These are phyloP conservation scores for Aspergillus tamarii DNA, from an alignment of 2,329 filamentous ascomycete species.

Conservation along the genomic window DNA sequence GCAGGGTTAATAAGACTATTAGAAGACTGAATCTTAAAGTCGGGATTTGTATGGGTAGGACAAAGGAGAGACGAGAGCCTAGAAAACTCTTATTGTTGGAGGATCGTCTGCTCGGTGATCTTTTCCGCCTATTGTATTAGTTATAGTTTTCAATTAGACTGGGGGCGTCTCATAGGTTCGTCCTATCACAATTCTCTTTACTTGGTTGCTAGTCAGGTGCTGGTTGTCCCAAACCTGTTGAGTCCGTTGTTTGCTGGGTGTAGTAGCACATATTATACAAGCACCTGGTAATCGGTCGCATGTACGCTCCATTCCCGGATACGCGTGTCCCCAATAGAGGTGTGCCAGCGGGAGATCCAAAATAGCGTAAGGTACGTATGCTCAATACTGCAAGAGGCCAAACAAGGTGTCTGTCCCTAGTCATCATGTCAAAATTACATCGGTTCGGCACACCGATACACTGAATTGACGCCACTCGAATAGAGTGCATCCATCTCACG, in stretches of 20 bases:
- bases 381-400: not conserved
- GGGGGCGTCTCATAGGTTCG: not conserved
- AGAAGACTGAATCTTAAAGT: not conserved
- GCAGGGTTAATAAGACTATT: not conserved
- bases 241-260: constrained; percentile 2
- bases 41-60: not conserved
- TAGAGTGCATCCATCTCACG: not conserved
- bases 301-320: not conserved
- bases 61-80: not conserved
- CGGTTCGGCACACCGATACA: not conserved
- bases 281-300: not conserved
- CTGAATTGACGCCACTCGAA: not conserved
- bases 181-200: constrained; percentile 3
- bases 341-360: not conserved
- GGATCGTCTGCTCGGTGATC: constrained; percentile 8
- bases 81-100: not conserved
- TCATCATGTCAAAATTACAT: not conserved
- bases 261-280: not conserved
- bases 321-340: not conserved
- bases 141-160: not conserved
- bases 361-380: not conserved
- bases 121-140: constrained; percentile 15
- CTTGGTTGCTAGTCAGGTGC: constrained; percentile 4
- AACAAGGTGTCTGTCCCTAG: not conserved
- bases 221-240: not conserved